phyloP scores from a whole-genome alignment of 805 yeast species.

The Metschnikowia shivogae region DNA sequence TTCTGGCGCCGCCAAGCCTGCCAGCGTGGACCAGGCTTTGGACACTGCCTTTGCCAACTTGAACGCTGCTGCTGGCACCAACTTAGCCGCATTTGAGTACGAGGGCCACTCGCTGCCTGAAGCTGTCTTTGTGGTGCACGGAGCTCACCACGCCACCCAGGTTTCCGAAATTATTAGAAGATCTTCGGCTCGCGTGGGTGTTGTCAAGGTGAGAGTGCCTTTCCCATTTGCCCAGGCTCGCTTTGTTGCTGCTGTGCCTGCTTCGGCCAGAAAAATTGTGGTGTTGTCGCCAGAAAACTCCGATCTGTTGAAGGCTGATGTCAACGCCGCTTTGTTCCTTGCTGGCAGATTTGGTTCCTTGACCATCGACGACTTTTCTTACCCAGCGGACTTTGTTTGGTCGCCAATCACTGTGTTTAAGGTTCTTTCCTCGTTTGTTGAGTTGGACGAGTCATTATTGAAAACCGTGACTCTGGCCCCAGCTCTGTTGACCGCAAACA shows the following conservation, averaged over 20 bases:
- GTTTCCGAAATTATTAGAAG: slow-evolving; percentile 43
- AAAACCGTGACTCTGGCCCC: slow-evolving; percentile 14
- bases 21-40: slow-evolving; percentile 36
- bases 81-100: slow-evolving; percentile 63
- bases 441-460: slow-evolving; percentile 26
- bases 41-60: slow-evolving; percentile 45
- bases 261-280: slow-evolving; percentile 53
- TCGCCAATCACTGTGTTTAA: slow-evolving; percentile 50
- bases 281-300: slow-evolving; percentile 56
- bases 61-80: slow-evolving; percentile 52
- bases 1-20: slow-evolving; percentile 15
- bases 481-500: slow-evolving; percentile 28
- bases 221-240: slow-evolving; percentile 67
- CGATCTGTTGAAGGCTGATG: slow-evolving; percentile 61
- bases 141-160: slow-evolving; percentile 60
- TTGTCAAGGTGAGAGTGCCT: slow-evolving; percentile 70
- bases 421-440: slow-evolving; percentile 42
- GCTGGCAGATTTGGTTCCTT: slow-evolving; percentile 38
- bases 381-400: slow-evolving; percentile 52
- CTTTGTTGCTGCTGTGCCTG: slow-evolving; percentile 58
- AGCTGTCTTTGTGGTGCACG: slow-evolving; percentile 78
- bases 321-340: slow-evolving; percentile 65
- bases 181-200: slow-evolving; percentile 45
- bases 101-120: slow-evolving; percentile 59
- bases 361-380: slow-evolving; percentile 48